Conservation (phyloP, 1,284 basidiomycete species). For the Papiliotrema terrestris region DNA sequence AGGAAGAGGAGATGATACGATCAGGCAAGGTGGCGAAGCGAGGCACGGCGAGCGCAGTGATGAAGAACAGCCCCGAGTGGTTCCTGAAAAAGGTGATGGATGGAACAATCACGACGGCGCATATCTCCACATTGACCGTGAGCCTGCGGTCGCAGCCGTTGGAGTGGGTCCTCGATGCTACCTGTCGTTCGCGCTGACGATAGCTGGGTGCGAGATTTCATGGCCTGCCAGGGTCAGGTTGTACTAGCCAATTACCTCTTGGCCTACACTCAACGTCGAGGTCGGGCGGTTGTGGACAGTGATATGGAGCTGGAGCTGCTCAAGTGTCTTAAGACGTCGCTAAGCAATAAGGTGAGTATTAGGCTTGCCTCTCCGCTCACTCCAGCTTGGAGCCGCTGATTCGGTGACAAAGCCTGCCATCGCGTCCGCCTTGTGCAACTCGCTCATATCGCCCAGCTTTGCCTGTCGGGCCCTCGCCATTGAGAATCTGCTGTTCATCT, state of each 20-base stretch:
- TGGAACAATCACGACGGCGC: constrained; percentile 31
- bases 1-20: constrained; percentile 56
- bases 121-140: constrained; percentile 34
- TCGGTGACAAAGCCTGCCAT: constrained; percentile 73
- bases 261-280: constrained; percentile 52
- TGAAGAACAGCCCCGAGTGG: constrained; percentile 71
- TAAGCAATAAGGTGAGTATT: constrained; percentile 66
- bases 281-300: constrained; percentile 64
- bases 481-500: constrained; percentile 62
- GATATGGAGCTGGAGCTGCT: constrained; percentile 82
- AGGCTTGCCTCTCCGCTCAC: constrained; percentile 6
- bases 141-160: constrained; percentile 71
- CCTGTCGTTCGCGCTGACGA: constrained; percentile 2
- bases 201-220: constrained; percentile 80
- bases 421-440: constrained; percentile 76
- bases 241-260: constrained; percentile 77
- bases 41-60: constrained; percentile 30
- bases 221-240: constrained; percentile 73
- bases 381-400: constrained; percentile 68
- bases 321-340: constrained; percentile 80
- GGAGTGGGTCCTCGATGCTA: constrained; percentile 64
- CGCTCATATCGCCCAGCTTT: constrained; percentile 78
- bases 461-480: constrained; percentile 74
- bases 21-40: constrained; percentile 51
- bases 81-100: constrained; percentile 38